Evolutionary conservation across 805 yeast species (phyloP), one percentile per base, ranked within the genome.

Genomic region (Sungouiozyma ichnusensis): DNA sequence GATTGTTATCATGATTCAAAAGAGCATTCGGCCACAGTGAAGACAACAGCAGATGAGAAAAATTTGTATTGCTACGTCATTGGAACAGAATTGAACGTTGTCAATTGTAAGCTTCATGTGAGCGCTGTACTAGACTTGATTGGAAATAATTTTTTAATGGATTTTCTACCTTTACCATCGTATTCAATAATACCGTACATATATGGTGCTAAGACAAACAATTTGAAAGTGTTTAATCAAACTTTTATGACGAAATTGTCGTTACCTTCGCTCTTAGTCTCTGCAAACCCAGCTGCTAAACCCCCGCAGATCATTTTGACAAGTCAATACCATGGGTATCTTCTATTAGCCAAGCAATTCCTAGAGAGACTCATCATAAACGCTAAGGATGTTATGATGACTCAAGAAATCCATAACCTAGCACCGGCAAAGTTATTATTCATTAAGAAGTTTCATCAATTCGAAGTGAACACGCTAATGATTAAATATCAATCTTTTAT

Each of bases 381-480:
- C 29, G 29, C 29, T 24, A 24, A 24, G 11, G 29, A 24, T 6
- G 29, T 24, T 7, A 24, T 24, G 29, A 24, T 11, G 9, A 24
- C 29, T 11, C 29, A 24, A 11, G 29, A 24, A 24, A 24, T 24
- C 29, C 29, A 24, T 24, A 24, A 24, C 29, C 29, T 24, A 24
- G 11, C 29, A 24, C 37, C 37, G 16, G 14, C 49, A 11, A 60
- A 60, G 43, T 33, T 58, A 18, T 43, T 44, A 13, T 58, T 41
- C 37, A 42, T 58, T 8, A 46, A 39, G 39, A 46, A 43, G 16
- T 52, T 50, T 42, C 51, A 47, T 35, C 43, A 39, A 20, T 20
- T 40, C 8, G 48, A 53, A 37, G 34, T 58, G n/a, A 43, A 41
- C 6, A 37, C 48, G n/a, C 40, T 61, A 3, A 62, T 61, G 62